Percentiles rank a stretch among this genome's conserved stretches.
phyloP scores from a whole-genome alignment of 2,329 filamentous ascomycete genomes.

The Ophiostoma piceae region DNA sequence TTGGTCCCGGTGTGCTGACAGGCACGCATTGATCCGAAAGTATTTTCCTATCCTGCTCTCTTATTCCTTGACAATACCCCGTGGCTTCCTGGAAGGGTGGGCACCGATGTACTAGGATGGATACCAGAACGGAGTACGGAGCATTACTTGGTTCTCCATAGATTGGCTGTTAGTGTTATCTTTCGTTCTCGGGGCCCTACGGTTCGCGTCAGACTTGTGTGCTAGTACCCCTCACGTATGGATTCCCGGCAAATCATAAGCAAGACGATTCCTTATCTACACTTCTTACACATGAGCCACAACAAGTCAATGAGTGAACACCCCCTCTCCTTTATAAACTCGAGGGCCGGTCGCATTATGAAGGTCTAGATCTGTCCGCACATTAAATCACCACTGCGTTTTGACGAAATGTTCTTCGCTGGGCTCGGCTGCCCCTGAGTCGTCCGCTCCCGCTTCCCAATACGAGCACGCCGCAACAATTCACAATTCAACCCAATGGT shows the following conservation, averaged over 20 bases:
- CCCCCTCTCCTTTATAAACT: conserved; percentile 2
- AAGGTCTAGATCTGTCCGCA: not conserved
- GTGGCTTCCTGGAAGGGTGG: conserved; percentile 7
- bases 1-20: not conserved
- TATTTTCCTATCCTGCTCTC: conserved; percentile 13
- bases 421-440: conserved; percentile 15
- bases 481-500: conserved; percentile 12
- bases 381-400: not conserved
- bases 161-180: conserved; percentile 15
- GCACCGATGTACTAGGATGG: not conserved
- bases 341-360: not conserved
- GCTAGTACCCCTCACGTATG: conserved; percentile 9
- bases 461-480: not conserved
- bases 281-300: not conserved
- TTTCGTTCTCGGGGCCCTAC: conserved; percentile 4
- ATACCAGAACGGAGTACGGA: not conserved
- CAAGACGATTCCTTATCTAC: conserved; percentile 10
- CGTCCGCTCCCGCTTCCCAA: not conserved
- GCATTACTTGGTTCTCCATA: conserved; percentile 8
- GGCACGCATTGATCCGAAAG: not conserved
- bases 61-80: not conserved
- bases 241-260: conserved; percentile 12
- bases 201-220: not conserved
- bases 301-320: not conserved
- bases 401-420: conserved; percentile 6